phyloP scores from a whole-genome alignment of 1,284 basidiomycete genomes.

The Sanghuangporus baumii region DNA sequence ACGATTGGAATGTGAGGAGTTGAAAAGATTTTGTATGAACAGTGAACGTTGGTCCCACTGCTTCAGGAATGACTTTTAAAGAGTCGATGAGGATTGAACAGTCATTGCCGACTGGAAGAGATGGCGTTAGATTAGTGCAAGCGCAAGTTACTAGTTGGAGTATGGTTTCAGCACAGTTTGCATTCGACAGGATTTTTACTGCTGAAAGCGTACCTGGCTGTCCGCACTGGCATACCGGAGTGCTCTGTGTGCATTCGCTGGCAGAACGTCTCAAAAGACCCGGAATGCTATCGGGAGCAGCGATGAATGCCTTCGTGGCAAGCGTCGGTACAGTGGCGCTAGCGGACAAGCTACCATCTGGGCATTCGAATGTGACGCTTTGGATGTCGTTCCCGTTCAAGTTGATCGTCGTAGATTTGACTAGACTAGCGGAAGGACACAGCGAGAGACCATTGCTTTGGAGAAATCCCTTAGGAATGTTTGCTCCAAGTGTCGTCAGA shows the following conservation, averaged over 20 bases:
- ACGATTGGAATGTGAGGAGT: neutral
- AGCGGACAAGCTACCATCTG: neutral
- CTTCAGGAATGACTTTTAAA: neutral
- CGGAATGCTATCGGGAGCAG: neutral
- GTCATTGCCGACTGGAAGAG: neutral
- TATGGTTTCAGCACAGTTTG: no score
- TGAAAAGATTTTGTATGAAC: neutral
- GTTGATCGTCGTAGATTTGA: slow-evolving; percentile 5
- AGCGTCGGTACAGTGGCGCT: neutral
- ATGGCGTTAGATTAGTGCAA: neutral
- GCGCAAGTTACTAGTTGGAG: neutral
- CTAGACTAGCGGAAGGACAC: slow-evolving; percentile 11
- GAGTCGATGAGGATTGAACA: neutral
- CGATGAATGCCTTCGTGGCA: neutral
- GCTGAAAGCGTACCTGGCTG: slow-evolving; percentile 19
- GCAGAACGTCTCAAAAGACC: slow-evolving; percentile 5
- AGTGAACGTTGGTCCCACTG: neutral
- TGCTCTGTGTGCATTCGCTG: slow-evolving; percentile 9
- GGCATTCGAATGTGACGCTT: slow-evolving; percentile 12
- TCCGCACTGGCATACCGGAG: slow-evolving; percentile 20
- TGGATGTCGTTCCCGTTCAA: slow-evolving; percentile 8
- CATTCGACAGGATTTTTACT: no score
- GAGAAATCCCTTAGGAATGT: neutral
- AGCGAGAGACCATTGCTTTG: neutral
- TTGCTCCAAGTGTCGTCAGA: neutral